Evolutionary conservation across 768 basidiomycete species (phyloP), one percentile per base, ranked within the genome.

Genomic region (Lactarius hengduanensis): DNA sequence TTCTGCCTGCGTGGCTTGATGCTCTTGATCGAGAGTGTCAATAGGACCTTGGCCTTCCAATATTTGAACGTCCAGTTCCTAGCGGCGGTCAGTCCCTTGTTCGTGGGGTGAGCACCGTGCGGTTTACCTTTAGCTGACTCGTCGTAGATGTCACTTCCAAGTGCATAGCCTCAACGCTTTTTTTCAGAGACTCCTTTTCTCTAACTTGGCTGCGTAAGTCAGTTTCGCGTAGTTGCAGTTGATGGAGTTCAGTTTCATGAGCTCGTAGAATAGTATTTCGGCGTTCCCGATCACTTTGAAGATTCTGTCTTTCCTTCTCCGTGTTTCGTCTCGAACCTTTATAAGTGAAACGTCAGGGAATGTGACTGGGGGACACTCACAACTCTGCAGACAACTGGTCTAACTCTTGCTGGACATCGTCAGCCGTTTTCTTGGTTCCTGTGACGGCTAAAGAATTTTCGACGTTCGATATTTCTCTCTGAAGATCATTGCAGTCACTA

Each of bases 381-480:
- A 94, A 80, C 67, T 89, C 81, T 18, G 77, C 78, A 1, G 82
- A 80, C 28, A 96, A 74, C 1, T 78, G 76, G 62, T 90, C 86
- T 7, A 97, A 79, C 72, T 97, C 89, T 30, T 71, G 77, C 74
- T 98, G 91, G 18, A 98, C 89, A 57, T 96, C 94, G 56, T 94
- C 91, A 0, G 85, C 84, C 1, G 95, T 94, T 76, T 87, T 92
- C 16, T 85, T 83, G 40, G 89, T 90, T 2, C 95, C 96, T 2
- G 87, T 87, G 8, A 82, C 77, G 22, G 82, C 78, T 18, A 99
- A 81, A 57, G 90, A 86, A 57, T 78, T 78, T 75, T 97, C 92
- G 55, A 94, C 78, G 57, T 80, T 78, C 10, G 74, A 68, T 55
- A 90, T 83, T 45, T 94, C 92, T 50, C 82, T 78, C 61, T 82